Evolutionary conservation across 2,329 filamentous ascomycete species (phyloP).

Genomic region (Aspergillus japonicus): DNA sequence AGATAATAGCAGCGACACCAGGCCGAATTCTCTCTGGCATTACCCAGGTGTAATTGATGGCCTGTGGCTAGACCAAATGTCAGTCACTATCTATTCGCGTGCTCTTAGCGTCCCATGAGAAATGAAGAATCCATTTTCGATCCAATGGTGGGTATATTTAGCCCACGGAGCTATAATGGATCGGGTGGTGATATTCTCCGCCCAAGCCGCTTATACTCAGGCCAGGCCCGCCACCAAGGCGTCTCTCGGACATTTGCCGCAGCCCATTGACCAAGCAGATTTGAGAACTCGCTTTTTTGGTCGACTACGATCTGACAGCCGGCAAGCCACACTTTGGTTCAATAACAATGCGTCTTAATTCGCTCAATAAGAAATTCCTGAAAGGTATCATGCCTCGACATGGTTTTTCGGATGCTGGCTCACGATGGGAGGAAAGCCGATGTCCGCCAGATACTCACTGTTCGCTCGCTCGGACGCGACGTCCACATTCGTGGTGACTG

Average conservation of each 20-base stretch:
- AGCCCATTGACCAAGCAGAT: no score
- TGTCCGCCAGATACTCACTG: not conserved
- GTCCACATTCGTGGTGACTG: not conserved
- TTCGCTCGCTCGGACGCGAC: not conserved
- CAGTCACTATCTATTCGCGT: not conserved
- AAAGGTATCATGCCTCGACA: not conserved
- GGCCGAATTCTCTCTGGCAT: not conserved
- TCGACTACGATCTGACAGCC: no score
- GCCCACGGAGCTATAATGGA: not conserved
- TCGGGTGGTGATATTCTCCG: not conserved
- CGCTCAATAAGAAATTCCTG: no score
- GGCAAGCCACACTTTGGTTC: no score
- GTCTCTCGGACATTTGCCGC: no score
- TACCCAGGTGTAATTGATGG: not conserved
- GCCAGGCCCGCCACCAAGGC: no score
- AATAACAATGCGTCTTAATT: no score
- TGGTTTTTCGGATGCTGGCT: not conserved
- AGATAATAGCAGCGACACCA: no score
- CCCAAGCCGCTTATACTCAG: not conserved
- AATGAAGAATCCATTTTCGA: not conserved
- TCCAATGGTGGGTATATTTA: not conserved
- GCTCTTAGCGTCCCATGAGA: not conserved
- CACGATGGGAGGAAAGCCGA: not conserved
- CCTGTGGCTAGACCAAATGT: not conserved
- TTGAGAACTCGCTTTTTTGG: no score